Evolutionary conservation across 192 early-diverging fungal species (phyloP), one percentile per base, ranked within the genome.

Genomic region (Allomyces macrogynus): DNA sequence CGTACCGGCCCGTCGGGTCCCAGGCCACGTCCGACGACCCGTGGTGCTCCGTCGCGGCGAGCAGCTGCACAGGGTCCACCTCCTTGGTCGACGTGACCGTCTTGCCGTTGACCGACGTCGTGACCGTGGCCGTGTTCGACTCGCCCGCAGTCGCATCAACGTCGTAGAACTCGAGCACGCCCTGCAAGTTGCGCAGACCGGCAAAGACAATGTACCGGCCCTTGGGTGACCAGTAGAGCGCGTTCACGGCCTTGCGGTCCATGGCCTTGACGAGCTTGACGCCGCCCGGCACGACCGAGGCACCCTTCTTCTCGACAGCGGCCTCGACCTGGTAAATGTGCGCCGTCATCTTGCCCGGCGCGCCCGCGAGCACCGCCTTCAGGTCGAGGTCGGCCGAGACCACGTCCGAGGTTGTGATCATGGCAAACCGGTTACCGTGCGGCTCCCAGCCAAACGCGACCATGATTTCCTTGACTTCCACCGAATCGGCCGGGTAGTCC

Each of bases 371-470:
- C 49, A 57, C 49, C 12, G 67, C 61, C 26, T 69, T 67, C 18
- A 65, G 66, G 22, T 68, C 64, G 24, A 64, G 54, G 24, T 68
- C 65, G 43, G 71, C 63, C 22, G 68, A 43, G 23, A 16, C 20
- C 20, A 44, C 64, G 67, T 94, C 90, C 24, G 73, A 75, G 57
- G 85, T 86, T 43, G 86, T 80, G 60, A 98, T 83, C n/a, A 94
- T 78, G 61, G 87, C 91, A 71, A 99, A 97, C 64, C 91, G 87
- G 40, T 88, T 83, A 63, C 86, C 89, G 61, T 79, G 80, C 24
- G 96, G 96, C 77, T 99, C 96, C 93, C 96, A 99, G 70, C 87
- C 90, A 67, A 95, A 87, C n/a, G 83, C 83, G 65, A 85, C 77
- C 61, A 95, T 83, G 63, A 66, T 71, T 68, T 86, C 90, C 76